Evolutionary conservation across 148 eudicot species (phyloP), one percentile per base, ranked within the genome.

Genomic region (Simmondsia chinensis): DNA sequence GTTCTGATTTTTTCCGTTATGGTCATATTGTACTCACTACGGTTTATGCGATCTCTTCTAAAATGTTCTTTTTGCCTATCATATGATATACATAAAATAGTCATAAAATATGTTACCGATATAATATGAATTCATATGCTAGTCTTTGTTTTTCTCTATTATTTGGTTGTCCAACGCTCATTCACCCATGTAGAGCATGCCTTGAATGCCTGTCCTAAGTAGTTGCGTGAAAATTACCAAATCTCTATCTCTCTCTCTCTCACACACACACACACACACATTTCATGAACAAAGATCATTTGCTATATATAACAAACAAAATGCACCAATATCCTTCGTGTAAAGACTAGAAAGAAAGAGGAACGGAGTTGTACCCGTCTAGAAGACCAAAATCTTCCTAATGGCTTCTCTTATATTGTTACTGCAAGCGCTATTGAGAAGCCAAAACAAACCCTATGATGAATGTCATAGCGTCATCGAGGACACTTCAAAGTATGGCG

Each of bases 341-440:
- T 56, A n/a, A 10, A 22, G 16, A 14, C 20, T 25, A 34, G 16
- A 17, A 27, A 5, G 17, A 2, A 39, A 10, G 11, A 20, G 2
- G 5, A 7, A 25, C 37, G n/a, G n/a, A n/a, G n/a, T n/a, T n/a
- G n/a, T n/a, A 39, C 6, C 20, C 38, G 10, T 13, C 28, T 54
- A 19, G 3, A 7, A 23, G 11, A 31, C 25, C n/a, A 2, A 30
- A 21, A 3, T 6, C 5, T 6, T 21, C 16, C 12, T 5, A 32
- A 68, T 61, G 68, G 68, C 68, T 27, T 68, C 73, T 17, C 31
- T 68, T 16, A 50, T 68, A n/a, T 41, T 68, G 57, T 29, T 68
- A 33, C 30, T 48, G 8, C 33, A 50, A 39, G 68, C 68, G 4
- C 55, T 61, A 6, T 15, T 56, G 39, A 37, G 33, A 23, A 56